Base-by-base conservation (phyloP, 2,329 filamentous ascomycete species). In the Hymenoscyphus infarciens region DNA sequence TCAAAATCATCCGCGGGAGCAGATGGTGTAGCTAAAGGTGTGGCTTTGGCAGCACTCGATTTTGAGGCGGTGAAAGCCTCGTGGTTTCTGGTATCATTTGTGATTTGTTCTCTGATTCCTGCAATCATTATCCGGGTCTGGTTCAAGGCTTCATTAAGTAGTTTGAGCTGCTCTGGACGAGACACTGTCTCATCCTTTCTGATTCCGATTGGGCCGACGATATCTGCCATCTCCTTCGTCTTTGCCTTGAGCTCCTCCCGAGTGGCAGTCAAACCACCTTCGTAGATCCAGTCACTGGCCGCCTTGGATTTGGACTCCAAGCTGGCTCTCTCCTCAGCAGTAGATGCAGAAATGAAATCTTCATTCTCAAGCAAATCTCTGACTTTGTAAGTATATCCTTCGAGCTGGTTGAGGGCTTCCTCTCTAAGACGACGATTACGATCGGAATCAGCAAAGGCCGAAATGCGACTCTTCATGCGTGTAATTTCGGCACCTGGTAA, bases 381-480 rank as follows among this genome's bases (percentile, higher is more conserved):
- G 31, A 90, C 85, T 72, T 87, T 89, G 81, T 99, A 99, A 15
- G 94, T 97, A 76, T 90, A 98, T 13, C 84, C 88, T 77, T 99
- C 95, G n/a, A 99, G 85, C 67, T 90, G 89, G 77, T 98, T 99
- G 62, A 97, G 80, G 0, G 91, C 86, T 75, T 97, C 94, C 74
- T 97, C 93, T 35, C 93, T 87, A 63, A 87, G 80, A 39, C 87
- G 78, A 58, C 93, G 89, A 31, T 89, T 86, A 68, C 84, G 85
- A 76, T 99, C 95, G 2, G 94, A 97, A 29, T 84, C 81, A 68
- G 96, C 92, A 71, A 99, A 98, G 4, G 91, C 88, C 71, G 87
- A 83, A 53, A 99, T 84, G 54, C 91, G 88, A 69, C 90, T 83
- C 63, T 73, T 75, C 71, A 74, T 75, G 35, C 71, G 67, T 13